Evolutionary conservation across 78 protist genomes (phyloP), one percentile per base, ranked within the genome.

Genomic region (Planoprotostelium fungivorum): DNA sequence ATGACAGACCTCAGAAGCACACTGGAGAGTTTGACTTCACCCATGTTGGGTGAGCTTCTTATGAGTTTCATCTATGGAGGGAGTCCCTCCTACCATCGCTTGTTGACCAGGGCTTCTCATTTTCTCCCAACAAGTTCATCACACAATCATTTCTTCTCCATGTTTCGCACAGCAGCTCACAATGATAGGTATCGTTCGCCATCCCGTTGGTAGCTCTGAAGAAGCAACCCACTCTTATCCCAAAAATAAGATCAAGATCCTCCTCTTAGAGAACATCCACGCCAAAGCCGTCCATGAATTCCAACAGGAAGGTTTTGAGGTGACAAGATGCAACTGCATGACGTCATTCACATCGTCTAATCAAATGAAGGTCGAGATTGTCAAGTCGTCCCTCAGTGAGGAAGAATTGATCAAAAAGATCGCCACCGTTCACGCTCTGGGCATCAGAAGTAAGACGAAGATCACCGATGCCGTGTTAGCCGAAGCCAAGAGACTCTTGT

Each of bases 241-340:
- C 38, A 92, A 92, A 83, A 90, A 92, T n/a, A 93, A 93, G 90
- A 93, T 93, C 39, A 93, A 94, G 38, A 73, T 97, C 0, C 94
- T 97, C 38, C 90, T 97, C 83, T 38, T 97, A 34, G 98, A 97
- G 91, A 93, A 94, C 86, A 87, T 97, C 38, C 96, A 94, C 89
- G 37, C 34, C n/a, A 84, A 34, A 5, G 98, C 97, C 35, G 88
- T 96, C 31, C 34, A 92, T 0, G 37, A n/a, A 0, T 93, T 97
- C 38, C 36, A 87, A 5, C 29, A 87, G 0, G 95, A 94, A 63
- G 97, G 97, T 38, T 96, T 92, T 84, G 28, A 28, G 38, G 96
- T 96, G 84, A 0, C 90, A 37, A 34, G 28, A 39, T 29, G n/a
- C 63, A 1, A 1, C 84, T 39, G 1, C 38, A 16, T 89, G 91